Evolutionary conservation across 208 protist genomes (phyloP).

Genomic region (Phytomonas sp.): DNA sequence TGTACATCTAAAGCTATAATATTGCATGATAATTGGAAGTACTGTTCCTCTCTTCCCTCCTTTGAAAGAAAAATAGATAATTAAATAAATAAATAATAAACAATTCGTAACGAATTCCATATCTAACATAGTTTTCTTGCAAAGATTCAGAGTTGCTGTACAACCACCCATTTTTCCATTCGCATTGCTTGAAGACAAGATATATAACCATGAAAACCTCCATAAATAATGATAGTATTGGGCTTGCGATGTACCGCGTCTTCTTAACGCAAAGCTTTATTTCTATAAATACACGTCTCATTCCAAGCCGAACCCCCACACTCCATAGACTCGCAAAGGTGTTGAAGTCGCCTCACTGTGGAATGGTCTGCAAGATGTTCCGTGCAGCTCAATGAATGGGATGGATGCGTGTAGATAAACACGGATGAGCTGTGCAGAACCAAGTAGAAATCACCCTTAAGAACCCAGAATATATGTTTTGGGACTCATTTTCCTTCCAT

Average conservation of each 20-base stretch:
- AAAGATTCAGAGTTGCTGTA: background rate
- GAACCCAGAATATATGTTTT: too few relatives aligned
- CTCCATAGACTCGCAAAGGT: slow-evolving; percentile 62
- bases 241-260: slow-evolving; percentile 15
- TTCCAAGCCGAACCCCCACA: slow-evolving; percentile 58
- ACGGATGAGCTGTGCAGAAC: too few relatives aligned
- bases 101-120: background rate
- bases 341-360: slow-evolving; percentile 37
- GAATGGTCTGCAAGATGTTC: slow-evolving; percentile 34
- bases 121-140: background rate
- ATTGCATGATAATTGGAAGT: background rate
- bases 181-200: slow-evolving; percentile 43
- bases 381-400: slow-evolving; percentile 44
- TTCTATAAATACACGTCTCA: slow-evolving; percentile 52
- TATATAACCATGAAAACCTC: slow-evolving; percentile 10
- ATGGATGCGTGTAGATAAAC: slow-evolving; percentile 17
- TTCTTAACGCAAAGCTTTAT: slow-evolving; percentile 41
- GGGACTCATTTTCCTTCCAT: too few relatives aligned
- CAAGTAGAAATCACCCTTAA: too few relatives aligned
- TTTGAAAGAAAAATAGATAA: background rate
- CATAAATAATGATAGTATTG: slow-evolving; percentile 11
- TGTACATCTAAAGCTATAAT: background rate
- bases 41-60: background rate
- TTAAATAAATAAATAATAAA: background rate
- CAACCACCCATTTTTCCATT: background rate